Conservation (phyloP, 2,329 filamentous ascomycete species). For the Pyricularia pennisetigena region DNA sequence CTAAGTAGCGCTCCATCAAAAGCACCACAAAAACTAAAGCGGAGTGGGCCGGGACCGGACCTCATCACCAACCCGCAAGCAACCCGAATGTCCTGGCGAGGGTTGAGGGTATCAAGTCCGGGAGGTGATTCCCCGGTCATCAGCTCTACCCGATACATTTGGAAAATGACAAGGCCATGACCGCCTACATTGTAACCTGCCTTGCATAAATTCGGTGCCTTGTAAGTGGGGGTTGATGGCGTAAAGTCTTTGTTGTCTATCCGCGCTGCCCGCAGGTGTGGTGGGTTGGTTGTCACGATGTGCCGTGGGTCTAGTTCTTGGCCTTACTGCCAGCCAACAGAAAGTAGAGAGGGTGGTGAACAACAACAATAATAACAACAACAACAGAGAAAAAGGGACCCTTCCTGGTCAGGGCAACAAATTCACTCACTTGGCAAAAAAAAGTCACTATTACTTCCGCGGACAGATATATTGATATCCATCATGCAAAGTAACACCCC, state of each 20-base stretch:
- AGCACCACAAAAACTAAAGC: background rate
- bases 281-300: background rate
- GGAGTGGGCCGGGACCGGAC: background rate
- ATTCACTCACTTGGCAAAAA: background rate
- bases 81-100: background rate
- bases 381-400: background rate
- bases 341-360: background rate
- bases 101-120: background rate
- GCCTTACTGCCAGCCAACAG: background rate
- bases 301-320: background rate
- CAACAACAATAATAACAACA: background rate
- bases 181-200: background rate
- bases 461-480: background rate
- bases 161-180: background rate
- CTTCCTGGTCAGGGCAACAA: background rate
- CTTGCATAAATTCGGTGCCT: background rate
- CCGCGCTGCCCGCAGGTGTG: background rate
- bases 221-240: background rate
- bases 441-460: background rate
- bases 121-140: background rate
- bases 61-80: background rate
- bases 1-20: background rate
- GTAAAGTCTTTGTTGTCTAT: background rate
- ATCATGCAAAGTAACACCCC: background rate
- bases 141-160: background rate